Evolutionary conservation across 129 eudicot genomes (phyloP).

Genomic region (Chrysanthemum lavandulifolium): DNA sequence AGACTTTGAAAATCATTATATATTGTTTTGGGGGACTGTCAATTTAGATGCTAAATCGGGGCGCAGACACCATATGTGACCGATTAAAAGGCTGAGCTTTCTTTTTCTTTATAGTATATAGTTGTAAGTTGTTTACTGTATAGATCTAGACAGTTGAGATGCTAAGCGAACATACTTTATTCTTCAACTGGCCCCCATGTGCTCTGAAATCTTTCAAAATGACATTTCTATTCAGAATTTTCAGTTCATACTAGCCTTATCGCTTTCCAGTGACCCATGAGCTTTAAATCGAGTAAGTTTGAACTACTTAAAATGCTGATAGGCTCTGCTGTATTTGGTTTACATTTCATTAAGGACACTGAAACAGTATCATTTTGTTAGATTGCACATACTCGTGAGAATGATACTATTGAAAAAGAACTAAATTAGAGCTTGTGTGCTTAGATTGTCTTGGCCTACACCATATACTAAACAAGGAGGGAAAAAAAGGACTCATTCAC

Average conservation of each 20-base stretch:
- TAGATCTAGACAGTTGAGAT: slow-evolving; percentile 21
- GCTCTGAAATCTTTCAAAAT: slow-evolving; percentile 14
- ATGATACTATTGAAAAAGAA: no score
- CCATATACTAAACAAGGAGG: no score
- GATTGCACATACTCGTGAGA: background rate
- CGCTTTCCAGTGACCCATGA: slow-evolving; percentile 3
- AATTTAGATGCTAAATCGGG: slow-evolving; percentile 21
- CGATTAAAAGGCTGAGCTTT: slow-evolving; percentile 26
- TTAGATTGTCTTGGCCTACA: no score
- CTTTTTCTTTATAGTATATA: slow-evolving; percentile 17
- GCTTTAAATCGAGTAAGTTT: slow-evolving; percentile 13
- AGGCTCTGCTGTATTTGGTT: background rate
- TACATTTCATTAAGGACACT: slow-evolving; percentile 1
- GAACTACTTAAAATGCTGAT: slow-evolving; percentile 10
- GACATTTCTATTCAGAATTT: background rate
- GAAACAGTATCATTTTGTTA: slow-evolving; percentile 4
- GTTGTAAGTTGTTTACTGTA: background rate
- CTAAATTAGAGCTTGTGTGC: no score
- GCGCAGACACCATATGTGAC: slow-evolving; percentile 7
- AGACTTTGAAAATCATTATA: background rate
- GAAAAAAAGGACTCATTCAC: no score
- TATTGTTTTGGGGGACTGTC: slow-evolving; percentile 9
- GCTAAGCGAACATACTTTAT: slow-evolving; percentile 12
- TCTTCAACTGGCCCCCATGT: slow-evolving; percentile 17
- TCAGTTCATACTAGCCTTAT: slow-evolving; percentile 11